Evolutionary conservation across 441 rosid species (phyloP).

Genomic region (Euphorbia schlechtendalii): DNA sequence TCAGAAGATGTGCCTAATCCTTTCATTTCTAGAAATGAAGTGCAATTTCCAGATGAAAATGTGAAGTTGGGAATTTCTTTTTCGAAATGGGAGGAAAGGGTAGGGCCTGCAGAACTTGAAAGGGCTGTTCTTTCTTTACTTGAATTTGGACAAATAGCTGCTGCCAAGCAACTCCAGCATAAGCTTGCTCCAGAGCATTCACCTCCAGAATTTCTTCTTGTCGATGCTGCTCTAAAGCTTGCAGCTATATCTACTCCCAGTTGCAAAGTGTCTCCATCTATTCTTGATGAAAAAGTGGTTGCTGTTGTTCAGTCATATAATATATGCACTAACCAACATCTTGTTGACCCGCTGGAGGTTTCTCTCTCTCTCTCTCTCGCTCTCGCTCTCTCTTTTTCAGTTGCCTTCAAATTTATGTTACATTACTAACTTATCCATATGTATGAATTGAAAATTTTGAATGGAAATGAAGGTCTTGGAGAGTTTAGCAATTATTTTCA

Average conservation of each 20-base stretch:
- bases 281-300: constrained; percentile 61
- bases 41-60: constrained; percentile 65
- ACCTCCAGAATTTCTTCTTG: constrained; percentile 73
- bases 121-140: constrained; percentile 88
- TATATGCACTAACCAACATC: constrained; percentile 34
- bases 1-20: constrained; percentile 49
- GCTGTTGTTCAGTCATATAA: constrained; percentile 52
- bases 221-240: constrained; percentile 78
- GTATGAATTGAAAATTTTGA: background rate
- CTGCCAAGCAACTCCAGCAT: constrained; percentile 95
- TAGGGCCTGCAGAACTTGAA: constrained; percentile 84
- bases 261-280: constrained; percentile 33
- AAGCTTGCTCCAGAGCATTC: constrained; percentile 72
- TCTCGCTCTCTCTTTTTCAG: no score
- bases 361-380: constrained; percentile 19
- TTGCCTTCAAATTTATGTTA: background rate
- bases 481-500: constrained; percentile 50
- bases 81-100: constrained; percentile 94
- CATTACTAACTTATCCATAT: constrained; percentile 8
- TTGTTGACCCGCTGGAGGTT: constrained; percentile 73
- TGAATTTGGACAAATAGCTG: constrained; percentile 94
- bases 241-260: constrained; percentile 68
- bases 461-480: constrained; percentile 59
- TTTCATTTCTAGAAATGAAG: constrained; percentile 46
- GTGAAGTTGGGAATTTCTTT: constrained; percentile 58